Base-by-base conservation (phyloP, 1,284 basidiomycete species). In the Earliella scabrosa region DNA sequence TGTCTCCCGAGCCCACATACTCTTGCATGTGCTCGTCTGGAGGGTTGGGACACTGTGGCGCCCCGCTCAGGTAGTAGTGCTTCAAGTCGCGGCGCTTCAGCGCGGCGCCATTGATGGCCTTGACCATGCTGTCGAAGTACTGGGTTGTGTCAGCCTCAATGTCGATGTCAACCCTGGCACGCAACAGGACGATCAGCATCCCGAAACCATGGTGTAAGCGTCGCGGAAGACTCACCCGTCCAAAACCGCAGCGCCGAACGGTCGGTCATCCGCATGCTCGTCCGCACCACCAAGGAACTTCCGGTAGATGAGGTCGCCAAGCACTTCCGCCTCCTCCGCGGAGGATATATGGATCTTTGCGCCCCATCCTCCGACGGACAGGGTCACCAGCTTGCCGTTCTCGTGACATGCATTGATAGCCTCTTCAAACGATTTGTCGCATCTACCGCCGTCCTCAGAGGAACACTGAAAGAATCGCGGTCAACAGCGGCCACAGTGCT, bases 1-100 rank as follows among this genome's bases (percentile, higher is more conserved):
- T n/a, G n/a, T n/a, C n/a, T n/a, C n/a, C n/a, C n/a, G n/a, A n/a
- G n/a, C n/a, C n/a, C 6, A 56, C 63, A 45, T 24, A 70, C 68
- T 62, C 66, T 31, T 83, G 82, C 3, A 88, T 66, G 55, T 76
- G 79, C 2, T 81, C 80, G 64, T 88, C 86, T n/a, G n/a, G n/a
- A 0, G 86, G 86, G 73, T 73, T 87, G 3, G 82, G 82, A 68
- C 86, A 87, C 61, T 88, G 85, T n/a, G 85, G 86, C 3, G 86
- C 85, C 59, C 75, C 85, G 16, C 83, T 85, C 52, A 87, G 71
- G 62, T 83, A 87, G 66, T 85, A 87, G 36, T 38, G 18, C 18
- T 38, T 38, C 81, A 64, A 60, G n/a, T 24, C 20, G 10, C 24
- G 9, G 16, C 18, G 8, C 69, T 87, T 87, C 70, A 69, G 77